Evolutionary conservation across 768 basidiomycete species (phyloP), one percentile per base, ranked within the genome.

Genomic region (Erythrobasidium yunnanense): DNA sequence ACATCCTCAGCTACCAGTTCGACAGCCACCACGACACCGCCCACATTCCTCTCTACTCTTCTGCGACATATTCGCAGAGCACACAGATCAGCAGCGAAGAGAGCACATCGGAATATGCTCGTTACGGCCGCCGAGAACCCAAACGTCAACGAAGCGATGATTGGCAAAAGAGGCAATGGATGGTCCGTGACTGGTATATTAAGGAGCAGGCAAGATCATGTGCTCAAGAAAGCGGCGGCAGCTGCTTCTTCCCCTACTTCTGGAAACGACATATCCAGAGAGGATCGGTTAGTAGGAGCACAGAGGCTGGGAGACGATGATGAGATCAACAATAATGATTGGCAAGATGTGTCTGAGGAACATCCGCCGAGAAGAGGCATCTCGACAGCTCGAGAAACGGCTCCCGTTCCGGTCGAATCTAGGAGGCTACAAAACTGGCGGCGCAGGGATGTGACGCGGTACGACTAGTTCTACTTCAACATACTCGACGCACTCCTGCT

Each of bases 391-490:
- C 57, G 57, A 32, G 38, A 25, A 47, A 2, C 6, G 17, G 30
- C 34, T 5, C 22, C 60, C 7, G 30, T 29, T 25, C 60, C 60
- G 13, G 60, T 51, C 47, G 52, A 30, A 23, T 50, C 17, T 7
- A 63, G 52, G 22, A 49, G 30, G 30, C 25, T 63, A 23, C 60
- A 63, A 38, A 63, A 63, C 49, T 63, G 60, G 60, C 45, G 60
- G 13, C 45, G 60, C 2, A 63, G 23, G 33, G 60, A 63, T 38
- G 49, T 63, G 49, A 63, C 60, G n/a, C 32, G 32, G 17, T 63
- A 63, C 27, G 60, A 63, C 33, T 63, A 45, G 47, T 42, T 42
- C 11, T 42, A 42, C 11, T n/a, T n/a, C n/a, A n/a, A n/a, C n/a
- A n/a, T n/a, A n/a, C n/a, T n/a, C n/a, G n/a, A 42, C 38, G 38